phyloP scores from a whole-genome alignment of 2,329 filamentous ascomycete species.

The Cryphonectria carpinicola region DNA sequence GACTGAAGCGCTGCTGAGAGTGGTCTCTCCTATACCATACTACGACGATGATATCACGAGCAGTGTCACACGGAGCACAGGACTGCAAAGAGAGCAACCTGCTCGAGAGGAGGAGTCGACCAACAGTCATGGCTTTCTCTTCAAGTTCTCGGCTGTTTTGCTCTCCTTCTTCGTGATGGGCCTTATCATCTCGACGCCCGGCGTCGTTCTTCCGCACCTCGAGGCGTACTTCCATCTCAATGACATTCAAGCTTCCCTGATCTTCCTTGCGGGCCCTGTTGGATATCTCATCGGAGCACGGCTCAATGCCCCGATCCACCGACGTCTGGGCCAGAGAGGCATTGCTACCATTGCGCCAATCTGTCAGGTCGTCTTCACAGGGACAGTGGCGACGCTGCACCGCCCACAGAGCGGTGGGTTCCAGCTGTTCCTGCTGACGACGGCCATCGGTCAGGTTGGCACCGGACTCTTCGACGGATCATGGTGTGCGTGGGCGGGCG shows the following conservation, averaged over 20 bases:
- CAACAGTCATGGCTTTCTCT: background rate
- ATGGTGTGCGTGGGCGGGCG: constrained; percentile 50
- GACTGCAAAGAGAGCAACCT: background rate
- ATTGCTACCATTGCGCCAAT: constrained; percentile 46
- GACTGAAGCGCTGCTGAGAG: constrained; percentile 4
- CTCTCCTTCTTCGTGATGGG: constrained; percentile 34
- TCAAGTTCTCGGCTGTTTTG: constrained; percentile 27
- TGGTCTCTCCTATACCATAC: background rate
- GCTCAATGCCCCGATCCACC: constrained; percentile 44
- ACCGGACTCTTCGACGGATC: constrained; percentile 47
- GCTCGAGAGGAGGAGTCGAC: background rate
- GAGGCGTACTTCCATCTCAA: constrained; percentile 45
- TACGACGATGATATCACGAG: background rate
- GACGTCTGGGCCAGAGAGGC: constrained; percentile 45
- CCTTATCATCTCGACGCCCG: constrained; percentile 35
- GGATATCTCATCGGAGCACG: constrained; percentile 50
- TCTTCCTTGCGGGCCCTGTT: constrained; percentile 47
- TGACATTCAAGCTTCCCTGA: constrained; percentile 47
- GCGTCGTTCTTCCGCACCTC: constrained; percentile 42
- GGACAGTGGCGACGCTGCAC: constrained; percentile 34
- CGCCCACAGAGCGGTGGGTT: constrained; percentile 34
- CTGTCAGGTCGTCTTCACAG: constrained; percentile 40
- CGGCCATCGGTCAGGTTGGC: constrained; percentile 42
- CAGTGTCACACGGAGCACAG: background rate
- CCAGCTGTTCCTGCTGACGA: constrained; percentile 37